Evolutionary conservation across 768 basidiomycete species (phyloP).

Genomic region (Chalciporus chontae): DNA sequence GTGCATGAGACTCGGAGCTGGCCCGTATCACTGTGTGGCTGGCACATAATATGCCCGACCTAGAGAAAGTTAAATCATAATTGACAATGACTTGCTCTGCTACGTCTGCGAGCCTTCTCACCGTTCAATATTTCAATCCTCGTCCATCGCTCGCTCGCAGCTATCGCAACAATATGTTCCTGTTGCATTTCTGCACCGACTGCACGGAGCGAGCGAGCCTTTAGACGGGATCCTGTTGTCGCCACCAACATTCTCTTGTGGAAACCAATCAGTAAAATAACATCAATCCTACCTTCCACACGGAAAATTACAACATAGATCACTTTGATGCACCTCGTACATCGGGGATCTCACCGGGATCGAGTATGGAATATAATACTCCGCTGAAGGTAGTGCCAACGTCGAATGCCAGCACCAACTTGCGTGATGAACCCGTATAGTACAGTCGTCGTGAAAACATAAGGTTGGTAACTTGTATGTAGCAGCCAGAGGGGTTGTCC

Average conservation of each 20-base stretch:
- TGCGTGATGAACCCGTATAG: constrained; percentile 30
- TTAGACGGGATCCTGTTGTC: constrained; percentile 47
- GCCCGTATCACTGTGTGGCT: no score
- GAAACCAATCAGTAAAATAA: constrained; percentile 4
- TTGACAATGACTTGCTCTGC: no score
- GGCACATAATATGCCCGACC: no score
- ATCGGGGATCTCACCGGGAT: constrained; percentile 27
- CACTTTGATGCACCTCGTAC: constrained; percentile 24
- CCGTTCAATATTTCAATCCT: constrained; percentile 45
- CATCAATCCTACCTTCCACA: neutral
- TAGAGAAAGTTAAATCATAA: constrained; percentile 7
- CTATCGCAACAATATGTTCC: constrained; percentile 37
- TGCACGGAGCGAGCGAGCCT: constrained; percentile 37
- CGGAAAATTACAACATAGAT: neutral
- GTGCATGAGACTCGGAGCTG: no score
- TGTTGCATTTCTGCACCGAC: constrained; percentile 44
- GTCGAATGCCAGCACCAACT: constrained; percentile 34
- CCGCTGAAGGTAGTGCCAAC: constrained; percentile 38
- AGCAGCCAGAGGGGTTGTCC: no score
- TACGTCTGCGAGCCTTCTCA: constrained; percentile 2
- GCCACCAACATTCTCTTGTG: constrained; percentile 39
- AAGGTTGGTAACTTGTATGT: neutral
- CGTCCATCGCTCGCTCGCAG: constrained; percentile 37
- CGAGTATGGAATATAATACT: constrained; percentile 38
- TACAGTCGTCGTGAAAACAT: constrained; percentile 32